Evolutionary conservation across 371 early-diverging fungal genomes (phyloP).

Genomic region (Mortierella sp.): DNA sequence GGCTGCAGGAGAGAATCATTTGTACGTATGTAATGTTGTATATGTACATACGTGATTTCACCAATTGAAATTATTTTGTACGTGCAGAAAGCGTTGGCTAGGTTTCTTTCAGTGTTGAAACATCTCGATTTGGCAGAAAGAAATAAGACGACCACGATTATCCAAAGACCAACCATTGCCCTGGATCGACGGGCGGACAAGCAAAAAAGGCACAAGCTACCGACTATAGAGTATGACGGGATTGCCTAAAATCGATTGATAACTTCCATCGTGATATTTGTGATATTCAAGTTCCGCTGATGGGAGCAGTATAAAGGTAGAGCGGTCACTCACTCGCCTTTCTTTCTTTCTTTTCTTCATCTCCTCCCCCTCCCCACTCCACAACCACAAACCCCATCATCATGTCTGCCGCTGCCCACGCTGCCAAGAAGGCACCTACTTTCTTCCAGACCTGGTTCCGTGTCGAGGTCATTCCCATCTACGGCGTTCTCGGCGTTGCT

Average conservation of each 20-base stretch:
- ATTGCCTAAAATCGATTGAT: too few relatives aligned
- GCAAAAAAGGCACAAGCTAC: not conserved
- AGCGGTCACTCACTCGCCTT: not conserved
- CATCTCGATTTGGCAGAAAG: too few relatives aligned
- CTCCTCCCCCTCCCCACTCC: slow-evolving; percentile 3
- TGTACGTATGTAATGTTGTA: too few relatives aligned
- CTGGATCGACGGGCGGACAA: slow-evolving; percentile 1
- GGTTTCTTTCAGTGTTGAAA: too few relatives aligned
- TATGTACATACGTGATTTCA: too few relatives aligned
- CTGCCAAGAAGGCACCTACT: slow-evolving; percentile 56
- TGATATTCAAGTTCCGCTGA: slow-evolving; percentile 5
- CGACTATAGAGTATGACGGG: not conserved
- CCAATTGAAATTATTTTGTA: too few relatives aligned
- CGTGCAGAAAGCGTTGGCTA: too few relatives aligned
- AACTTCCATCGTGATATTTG: not conserved
- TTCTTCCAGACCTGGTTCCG: slow-evolving; percentile 66
- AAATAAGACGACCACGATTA: too few relatives aligned
- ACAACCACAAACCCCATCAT: slow-evolving; percentile 9
- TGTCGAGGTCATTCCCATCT: slow-evolving; percentile 76
- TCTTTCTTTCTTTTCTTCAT: slow-evolving; percentile 5
- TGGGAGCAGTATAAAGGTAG: not conserved
- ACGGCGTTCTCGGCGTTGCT: slow-evolving; percentile 71
- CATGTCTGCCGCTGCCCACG: slow-evolving; percentile 56
- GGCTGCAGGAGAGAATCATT: too few relatives aligned
- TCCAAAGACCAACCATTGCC: not conserved